Base-by-base conservation (phyloP, 768 basidiomycete genomes). In the Trametes gibbosa region DNA sequence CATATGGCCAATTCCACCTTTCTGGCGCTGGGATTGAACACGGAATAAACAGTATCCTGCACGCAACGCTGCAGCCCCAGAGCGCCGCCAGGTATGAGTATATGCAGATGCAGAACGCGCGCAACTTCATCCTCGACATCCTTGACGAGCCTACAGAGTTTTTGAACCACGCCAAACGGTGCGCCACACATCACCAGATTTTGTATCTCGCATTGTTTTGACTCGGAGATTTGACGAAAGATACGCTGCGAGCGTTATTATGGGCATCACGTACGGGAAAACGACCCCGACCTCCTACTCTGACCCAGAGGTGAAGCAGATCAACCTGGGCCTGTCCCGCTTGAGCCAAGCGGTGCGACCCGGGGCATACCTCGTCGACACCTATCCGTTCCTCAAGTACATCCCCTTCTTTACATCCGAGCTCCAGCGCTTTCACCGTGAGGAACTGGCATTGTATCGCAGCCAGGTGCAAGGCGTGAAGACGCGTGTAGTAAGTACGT, bases 381-480 rank as follows among this genome's bases (percentile, higher is more conserved):
- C 45, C 21, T 73, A 68, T 53, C 76, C 78, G 0, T 61, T 75
- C 56, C 61, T 78, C 19, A 70, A 68, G 37, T 54, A 67, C 65
- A 67, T 89, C 21, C 87, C 88, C 1, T 84, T 83, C 21, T 87
- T 86, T 62, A 70, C 84, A 4, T 76, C 78, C n/a, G 79, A 84
- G 58, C 72, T 89, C 9, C 75, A 79, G 54, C 70, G 74, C 3
- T 85, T 83, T 49, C 85, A 87, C 61, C n/a, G 62, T 29, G 73
- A 77, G 47, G 77, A 79, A 60, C 66, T 75, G 12, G 62, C 46
- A 1, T 61, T 77, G 37, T 78, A 72, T 54, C 37, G 62, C 12
- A 59, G 69, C 0, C 74, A 74, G 57, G 27, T 77, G 14, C 64
- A 71, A 12, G 49, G 16, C 2, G 64, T 65, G 39, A 59, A 42